Evolutionary conservation across 768 basidiomycete species (phyloP).

Genomic region (Peribolospora baueri): DNA sequence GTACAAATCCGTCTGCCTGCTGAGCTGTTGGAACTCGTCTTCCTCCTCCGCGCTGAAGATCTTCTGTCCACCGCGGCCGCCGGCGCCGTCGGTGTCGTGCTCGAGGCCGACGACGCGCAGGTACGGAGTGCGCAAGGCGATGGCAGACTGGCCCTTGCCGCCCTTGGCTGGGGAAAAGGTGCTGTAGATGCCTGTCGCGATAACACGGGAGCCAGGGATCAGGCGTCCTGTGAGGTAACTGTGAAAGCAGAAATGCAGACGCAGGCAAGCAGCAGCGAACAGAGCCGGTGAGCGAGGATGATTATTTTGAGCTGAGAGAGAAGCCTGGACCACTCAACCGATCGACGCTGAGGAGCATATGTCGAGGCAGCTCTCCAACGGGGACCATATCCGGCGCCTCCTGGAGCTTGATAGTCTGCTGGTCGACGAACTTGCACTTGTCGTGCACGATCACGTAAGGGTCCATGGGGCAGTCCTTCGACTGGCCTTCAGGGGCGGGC

Average conservation of each 20-base stretch:
- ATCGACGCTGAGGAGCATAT: conserved; percentile 79
- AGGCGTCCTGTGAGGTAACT: conserved; percentile 68
- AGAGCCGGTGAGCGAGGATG: not conserved
- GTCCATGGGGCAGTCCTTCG: conserved; percentile 85
- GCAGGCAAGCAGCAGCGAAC: not conserved
- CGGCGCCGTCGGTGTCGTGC: conserved; percentile 49
- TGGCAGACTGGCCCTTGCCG: conserved; percentile 34
- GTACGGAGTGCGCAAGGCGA: conserved; percentile 80
- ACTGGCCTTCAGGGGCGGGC: conserved; percentile 48
- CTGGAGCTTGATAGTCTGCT: conserved; percentile 87
- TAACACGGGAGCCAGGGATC: conserved; percentile 81
- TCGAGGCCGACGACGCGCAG: conserved; percentile 82
- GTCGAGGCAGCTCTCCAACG: conserved; percentile 86
- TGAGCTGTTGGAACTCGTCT: conserved; percentile 55
- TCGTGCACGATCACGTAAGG: conserved; percentile 89
- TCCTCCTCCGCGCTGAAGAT: conserved; percentile 81
- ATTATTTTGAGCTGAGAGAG: not conserved
- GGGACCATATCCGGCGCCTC: conserved; percentile 99
- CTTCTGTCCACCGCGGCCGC: conserved; percentile 32
- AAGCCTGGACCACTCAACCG: conserved; percentile 20
- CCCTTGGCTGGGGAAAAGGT: conserved; percentile 77
- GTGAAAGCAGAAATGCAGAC: not conserved
- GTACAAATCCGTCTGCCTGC: conserved; percentile 59
- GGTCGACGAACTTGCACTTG: conserved; percentile 80
- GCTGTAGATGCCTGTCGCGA: conserved; percentile 89